A percentile compares a stretch with the other conserved stretches of the same genome.
These are phyloP conservation scores for Pseudohalonectria lignicola DNA, from an alignment of 2,329 filamentous ascomycete species.

Conservation along the genomic window DNA sequence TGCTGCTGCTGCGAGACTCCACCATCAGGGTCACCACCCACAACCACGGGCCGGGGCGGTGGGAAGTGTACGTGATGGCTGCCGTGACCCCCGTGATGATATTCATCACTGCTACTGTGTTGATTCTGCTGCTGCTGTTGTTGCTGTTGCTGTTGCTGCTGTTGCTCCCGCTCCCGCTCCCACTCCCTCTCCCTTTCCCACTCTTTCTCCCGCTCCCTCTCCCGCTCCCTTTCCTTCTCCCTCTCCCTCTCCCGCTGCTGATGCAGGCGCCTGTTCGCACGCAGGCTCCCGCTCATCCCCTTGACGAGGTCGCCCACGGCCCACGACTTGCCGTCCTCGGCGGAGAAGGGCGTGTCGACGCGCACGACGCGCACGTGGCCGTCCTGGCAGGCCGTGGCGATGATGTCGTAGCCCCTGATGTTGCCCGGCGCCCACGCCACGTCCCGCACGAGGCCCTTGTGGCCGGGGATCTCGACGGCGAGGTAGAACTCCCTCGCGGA, in stretches of 20 bases:
- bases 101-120: too few relatives aligned
- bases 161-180: neutral
- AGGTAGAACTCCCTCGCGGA: slow-evolving; percentile 78
- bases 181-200: neutral
- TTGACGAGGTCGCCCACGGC: slow-evolving; percentile 32
- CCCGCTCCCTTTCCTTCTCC: neutral
- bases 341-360: slow-evolving; percentile 47
- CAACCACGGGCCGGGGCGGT: too few relatives aligned
- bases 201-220: neutral
- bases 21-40: too few relatives aligned
- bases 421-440: slow-evolving; percentile 89
- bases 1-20: neutral
- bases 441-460: slow-evolving; percentile 71
- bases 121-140: slow-evolving; percentile 4
- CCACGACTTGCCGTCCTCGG: slow-evolving; percentile 38
- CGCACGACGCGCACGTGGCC: slow-evolving; percentile 85
- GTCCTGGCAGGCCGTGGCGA: slow-evolving; percentile 90
- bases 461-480: slow-evolving; percentile 63
- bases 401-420: slow-evolving; percentile 77
- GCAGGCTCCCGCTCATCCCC: slow-evolving; percentile 4
- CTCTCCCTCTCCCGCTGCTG: too few relatives aligned
- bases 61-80: too few relatives aligned
- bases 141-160: slow-evolving; percentile 16
- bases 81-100: too few relatives aligned
- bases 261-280: neutral